These are phyloP conservation scores for Magnusiomyces paraingens DNA, from an alignment of 1,139 yeast genomes.

Conservation along the genomic window DNA sequence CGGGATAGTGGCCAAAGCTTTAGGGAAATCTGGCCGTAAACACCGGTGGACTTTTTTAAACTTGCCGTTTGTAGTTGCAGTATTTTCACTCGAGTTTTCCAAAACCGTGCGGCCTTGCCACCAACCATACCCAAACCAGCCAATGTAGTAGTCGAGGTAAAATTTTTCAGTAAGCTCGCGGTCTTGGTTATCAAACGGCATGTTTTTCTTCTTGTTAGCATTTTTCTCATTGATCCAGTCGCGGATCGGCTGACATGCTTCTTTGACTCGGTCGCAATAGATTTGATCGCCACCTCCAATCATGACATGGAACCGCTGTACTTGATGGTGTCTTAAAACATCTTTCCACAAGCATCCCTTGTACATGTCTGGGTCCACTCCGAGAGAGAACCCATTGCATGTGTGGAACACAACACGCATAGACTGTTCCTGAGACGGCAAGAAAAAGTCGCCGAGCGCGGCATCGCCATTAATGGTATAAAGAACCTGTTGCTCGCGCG, in stretches of 20 bases:
- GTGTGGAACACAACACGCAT: constrained; percentile 80
- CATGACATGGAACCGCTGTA: constrained; percentile 80
- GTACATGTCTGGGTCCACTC: constrained; percentile 60
- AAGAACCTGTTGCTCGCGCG: constrained; percentile 7
- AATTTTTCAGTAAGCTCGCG: constrained; percentile 51
- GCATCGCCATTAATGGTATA: constrained; percentile 41
- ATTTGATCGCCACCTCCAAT: constrained; percentile 97
- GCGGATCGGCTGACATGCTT: constrained; percentile 40
- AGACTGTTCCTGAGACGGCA: constrained; percentile 53
- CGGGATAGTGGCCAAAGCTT: constrained; percentile 77
- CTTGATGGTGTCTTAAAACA: constrained; percentile 59
- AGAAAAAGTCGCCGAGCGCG: constrained; percentile 43
- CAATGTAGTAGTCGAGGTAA: constrained; percentile 65
- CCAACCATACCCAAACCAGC: constrained; percentile 86
- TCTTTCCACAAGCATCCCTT: constrained; percentile 81
- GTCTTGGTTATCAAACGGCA: constrained; percentile 44
- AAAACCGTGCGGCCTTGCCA: constrained; percentile 66
- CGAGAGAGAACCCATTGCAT: constrained; percentile 87
- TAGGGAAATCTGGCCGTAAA: constrained; percentile 60
- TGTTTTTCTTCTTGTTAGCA: constrained; percentile 40
- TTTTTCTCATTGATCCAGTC: constrained; percentile 58
- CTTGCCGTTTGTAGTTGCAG: constrained; percentile 43
- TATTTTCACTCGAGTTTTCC: not conserved
- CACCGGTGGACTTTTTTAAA: constrained; percentile 32
- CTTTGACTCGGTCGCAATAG: constrained; percentile 75